phyloP scores from a whole-genome alignment of 2,329 filamentous ascomycete genomes.

The Clonostachys chloroleuca region DNA sequence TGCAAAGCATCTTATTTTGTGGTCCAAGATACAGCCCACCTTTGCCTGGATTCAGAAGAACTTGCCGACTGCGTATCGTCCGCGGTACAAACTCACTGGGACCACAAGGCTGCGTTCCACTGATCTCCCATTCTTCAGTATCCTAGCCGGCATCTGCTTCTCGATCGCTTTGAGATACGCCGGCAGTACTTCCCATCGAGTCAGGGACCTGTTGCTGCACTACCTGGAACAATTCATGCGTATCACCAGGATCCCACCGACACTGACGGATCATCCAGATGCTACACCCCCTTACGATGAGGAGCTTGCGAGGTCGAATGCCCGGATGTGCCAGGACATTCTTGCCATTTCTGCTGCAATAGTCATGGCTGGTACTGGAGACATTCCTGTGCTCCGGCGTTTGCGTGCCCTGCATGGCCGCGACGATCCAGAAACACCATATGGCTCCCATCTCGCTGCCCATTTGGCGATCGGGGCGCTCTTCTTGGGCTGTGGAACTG shows the following conservation, averaged over 20 bases:
- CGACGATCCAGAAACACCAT: constrained; percentile 77
- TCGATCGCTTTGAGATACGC: constrained; percentile 70
- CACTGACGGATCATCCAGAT: constrained; percentile 17
- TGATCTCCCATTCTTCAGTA: constrained; percentile 90
- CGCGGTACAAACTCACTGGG: constrained; percentile 53
- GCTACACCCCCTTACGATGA: constrained; percentile 64
- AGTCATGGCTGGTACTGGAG: constrained; percentile 95
- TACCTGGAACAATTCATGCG: constrained; percentile 86
- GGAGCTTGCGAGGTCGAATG: constrained; percentile 75
- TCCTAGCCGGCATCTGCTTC: constrained; percentile 84
- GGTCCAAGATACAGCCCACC: constrained; percentile 74
- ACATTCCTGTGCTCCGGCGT: constrained; percentile 78
- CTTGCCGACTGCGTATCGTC: constrained; percentile 66
- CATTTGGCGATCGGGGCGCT: constrained; percentile 89
- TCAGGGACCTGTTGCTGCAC: constrained; percentile 75
- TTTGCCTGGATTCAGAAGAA: constrained; percentile 72
- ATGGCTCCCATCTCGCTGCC: constrained; percentile 88
- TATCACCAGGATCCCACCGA: constrained; percentile 56
- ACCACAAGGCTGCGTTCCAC: constrained; percentile 66
- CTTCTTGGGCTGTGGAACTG: constrained; percentile 88
- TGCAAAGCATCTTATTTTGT: constrained; percentile 87
- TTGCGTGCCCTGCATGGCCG: constrained; percentile 85
- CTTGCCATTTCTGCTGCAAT: constrained; percentile 77
- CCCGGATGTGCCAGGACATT: constrained; percentile 87
- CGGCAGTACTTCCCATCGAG: constrained; percentile 64